These are phyloP conservation scores for Thymus quinquecostatus DNA, from an alignment of 257 asterid species.

Conservation along the genomic window DNA sequence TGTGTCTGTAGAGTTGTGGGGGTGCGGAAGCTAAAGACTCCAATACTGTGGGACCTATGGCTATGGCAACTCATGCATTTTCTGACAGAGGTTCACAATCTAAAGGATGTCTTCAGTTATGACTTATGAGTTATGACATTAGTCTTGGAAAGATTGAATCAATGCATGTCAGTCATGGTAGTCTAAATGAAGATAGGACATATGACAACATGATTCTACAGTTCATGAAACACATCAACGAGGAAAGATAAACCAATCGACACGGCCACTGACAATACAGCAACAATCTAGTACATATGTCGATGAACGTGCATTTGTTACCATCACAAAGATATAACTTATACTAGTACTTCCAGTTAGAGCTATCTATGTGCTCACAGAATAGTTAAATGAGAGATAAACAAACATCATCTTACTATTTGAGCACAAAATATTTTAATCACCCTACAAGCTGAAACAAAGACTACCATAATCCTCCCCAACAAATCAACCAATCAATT, in stretches of 20 bases:
- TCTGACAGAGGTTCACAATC: background rate
- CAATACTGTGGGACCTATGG: background rate
- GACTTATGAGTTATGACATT: background rate
- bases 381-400: background rate
- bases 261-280: background rate
- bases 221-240: background rate
- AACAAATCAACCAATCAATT: background rate
- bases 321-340: background rate
- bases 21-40: constrained; percentile 1
- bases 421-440: background rate
- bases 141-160: constrained; percentile 7
- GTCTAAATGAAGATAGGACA: background rate
- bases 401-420: background rate
- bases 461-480: background rate
- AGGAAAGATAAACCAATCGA: background rate
- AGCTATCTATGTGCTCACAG: background rate
- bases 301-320: background rate
- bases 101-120: background rate
- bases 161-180: background rate
- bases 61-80: background rate
- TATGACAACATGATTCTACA: background rate
- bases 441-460: constrained; percentile 2
- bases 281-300: background rate
- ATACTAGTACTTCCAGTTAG: constrained; percentile 4
- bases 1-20: background rate